Evolutionary conservation across 495 filamentous ascomycete species (phyloP), one percentile per base, ranked within the genome.

Genomic region (Geopyxis carbonaria): DNA sequence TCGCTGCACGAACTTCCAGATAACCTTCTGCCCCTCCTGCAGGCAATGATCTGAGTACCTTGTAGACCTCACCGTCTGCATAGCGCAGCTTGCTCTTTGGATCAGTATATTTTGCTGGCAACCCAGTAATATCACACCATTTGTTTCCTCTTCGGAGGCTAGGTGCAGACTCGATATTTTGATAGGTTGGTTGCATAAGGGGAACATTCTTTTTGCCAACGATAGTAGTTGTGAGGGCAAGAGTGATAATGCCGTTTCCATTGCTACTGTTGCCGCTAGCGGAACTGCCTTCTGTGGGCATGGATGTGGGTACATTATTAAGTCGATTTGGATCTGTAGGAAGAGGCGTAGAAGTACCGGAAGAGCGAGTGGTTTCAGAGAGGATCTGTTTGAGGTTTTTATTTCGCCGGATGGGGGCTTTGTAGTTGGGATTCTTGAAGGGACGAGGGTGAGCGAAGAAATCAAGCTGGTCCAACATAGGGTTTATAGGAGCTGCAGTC

Each of bases 361-460:
- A 63, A 9, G 84, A 85, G 25, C 83, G 74, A 16, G 78, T 68
- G 20, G 76, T 81, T 48, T 97, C 89, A n/a, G 82, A 75, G 44
- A 97, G 68, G 43, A 95, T 84, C 55, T 92, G 81, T 60, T 95
- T 95, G 60, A 95, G 76, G 54, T 91, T 93, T 64, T 94, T 94
- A 67, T 94, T 95, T 58, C 89, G 83, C 10, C 89, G 83, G 58
- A 84, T 78, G 41, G 86, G 79, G 13, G 91, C 80, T 45, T 76
- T 82, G 87, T 87, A 97, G 54, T 74, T 59, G 0, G 76, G 64
- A 53, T 83, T 92, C 47, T 89, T 84, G 66, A 91, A 95, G 40
- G 73, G 79, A 57, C 85, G 83, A 18, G 69, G 76, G 52, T 82
- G 67, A 13, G 71, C 65, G 43, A 84, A 75, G 48, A 93, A 79